phyloP scores from a whole-genome alignment of 2,329 filamentous ascomycete genomes.

The Sclerotiophoma versabilis region DNA sequence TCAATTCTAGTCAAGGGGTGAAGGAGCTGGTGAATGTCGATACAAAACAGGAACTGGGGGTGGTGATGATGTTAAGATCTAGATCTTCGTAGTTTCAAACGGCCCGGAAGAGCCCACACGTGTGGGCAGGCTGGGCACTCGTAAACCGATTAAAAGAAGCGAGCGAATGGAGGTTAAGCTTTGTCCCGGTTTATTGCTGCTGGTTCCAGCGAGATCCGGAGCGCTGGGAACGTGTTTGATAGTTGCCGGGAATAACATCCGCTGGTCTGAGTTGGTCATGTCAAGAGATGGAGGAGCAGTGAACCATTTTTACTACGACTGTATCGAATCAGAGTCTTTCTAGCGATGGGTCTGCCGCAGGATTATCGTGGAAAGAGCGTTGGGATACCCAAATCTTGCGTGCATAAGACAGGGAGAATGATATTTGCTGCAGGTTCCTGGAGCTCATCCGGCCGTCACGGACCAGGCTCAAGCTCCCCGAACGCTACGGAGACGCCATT shows the following conservation, averaged over 20 bases:
- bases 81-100: conserved; percentile 11
- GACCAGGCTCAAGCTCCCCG: conserved; percentile 5
- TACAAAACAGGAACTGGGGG: neutral
- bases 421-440: conserved; percentile 1
- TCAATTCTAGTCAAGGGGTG: neutral
- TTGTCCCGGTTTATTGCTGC: conserved; percentile 11
- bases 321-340: neutral
- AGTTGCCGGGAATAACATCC: conserved; percentile 18
- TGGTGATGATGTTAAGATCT: conserved; percentile 13
- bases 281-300: neutral
- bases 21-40: conserved; percentile 2
- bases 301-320: neutral
- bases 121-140: conserved; percentile 5
- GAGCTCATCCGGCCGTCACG: conserved; percentile 7
- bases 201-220: conserved; percentile 4
- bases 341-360: neutral
- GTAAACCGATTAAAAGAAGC: conserved; percentile 9
- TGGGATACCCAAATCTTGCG: neutral
- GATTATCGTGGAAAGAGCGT: neutral
- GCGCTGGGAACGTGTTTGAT: neutral
- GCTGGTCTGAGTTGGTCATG: neutral
- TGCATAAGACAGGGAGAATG: neutral
- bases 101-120: conserved; percentile 5
- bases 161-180: conserved; percentile 13
- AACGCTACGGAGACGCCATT: neutral